Conservation (phyloP, 768 basidiomycete species). For the Pleurotus platypus region DNA sequence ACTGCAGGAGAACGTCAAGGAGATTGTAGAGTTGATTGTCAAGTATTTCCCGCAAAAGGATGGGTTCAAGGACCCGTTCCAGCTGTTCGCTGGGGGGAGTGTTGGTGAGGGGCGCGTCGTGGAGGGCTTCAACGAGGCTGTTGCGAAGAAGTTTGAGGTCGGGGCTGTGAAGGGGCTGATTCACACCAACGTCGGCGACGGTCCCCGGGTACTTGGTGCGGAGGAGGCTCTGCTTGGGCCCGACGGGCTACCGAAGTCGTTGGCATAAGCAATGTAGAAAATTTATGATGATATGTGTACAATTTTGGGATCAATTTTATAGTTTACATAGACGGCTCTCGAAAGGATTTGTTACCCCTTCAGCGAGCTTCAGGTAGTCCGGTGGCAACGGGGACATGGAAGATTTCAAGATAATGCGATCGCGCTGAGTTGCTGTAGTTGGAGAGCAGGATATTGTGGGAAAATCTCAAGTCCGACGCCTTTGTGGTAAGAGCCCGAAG, state of each 20-base stretch:
- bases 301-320: not conserved
- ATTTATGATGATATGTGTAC: not conserved
- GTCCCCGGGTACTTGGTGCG: constrained; percentile 65
- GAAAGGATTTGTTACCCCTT: too few relatives aligned
- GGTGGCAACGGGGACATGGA: not conserved
- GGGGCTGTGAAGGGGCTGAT: constrained; percentile 89
- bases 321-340: not conserved
- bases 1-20: constrained; percentile 67
- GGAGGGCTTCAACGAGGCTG: constrained; percentile 73
- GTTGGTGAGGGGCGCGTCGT: constrained; percentile 46
- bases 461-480: constrained; percentile 6
- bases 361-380: not conserved
- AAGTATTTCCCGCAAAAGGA: constrained; percentile 86
- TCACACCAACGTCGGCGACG: constrained; percentile 90
- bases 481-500: constrained; percentile 5
- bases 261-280: constrained; percentile 14
- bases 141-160: constrained; percentile 66
- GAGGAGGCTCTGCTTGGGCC: constrained; percentile 64
- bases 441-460: not conserved
- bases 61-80: constrained; percentile 74
- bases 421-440: not conserved
- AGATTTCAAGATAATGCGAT: not conserved
- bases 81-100: constrained; percentile 42
- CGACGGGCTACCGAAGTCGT: constrained; percentile 65
- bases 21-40: constrained; percentile 73